A percentile compares a stretch with the other conserved stretches of the same genome.
Evolutionary conservation across 306 rosid species (phyloP).

Genomic region (Astragalus glycyphyllos): DNA sequence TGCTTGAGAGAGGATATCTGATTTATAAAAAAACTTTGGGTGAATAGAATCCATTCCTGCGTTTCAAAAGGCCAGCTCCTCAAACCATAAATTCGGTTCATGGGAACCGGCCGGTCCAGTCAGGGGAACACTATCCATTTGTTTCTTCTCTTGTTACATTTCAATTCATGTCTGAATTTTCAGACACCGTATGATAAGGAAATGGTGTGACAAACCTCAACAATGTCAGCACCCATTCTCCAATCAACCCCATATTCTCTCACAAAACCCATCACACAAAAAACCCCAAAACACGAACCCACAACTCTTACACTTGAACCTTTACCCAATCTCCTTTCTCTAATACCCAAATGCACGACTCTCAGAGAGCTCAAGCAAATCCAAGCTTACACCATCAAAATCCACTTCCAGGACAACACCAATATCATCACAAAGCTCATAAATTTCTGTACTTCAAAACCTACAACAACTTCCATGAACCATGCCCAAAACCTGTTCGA

Average conservation of each 20-base stretch:
- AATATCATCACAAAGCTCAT: constrained; percentile 65
- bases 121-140: constrained; percentile 35
- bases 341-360: constrained; percentile 68
- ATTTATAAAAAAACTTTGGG: no score
- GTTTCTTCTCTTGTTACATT: neutral
- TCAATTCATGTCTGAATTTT: constrained; percentile 9
- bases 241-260: constrained; percentile 50
- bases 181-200: neutral
- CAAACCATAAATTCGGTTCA: neutral
- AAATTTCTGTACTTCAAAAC: constrained; percentile 57
- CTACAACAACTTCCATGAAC: constrained; percentile 57
- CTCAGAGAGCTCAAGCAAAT: constrained; percentile 71
- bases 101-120: neutral
- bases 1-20: no score
- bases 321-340: constrained; percentile 53
- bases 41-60: no score
- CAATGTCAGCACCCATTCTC: constrained; percentile 60
- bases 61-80: no score
- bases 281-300: constrained; percentile 35
- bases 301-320: constrained; percentile 21
- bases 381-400: constrained; percentile 75
- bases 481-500: constrained; percentile 68
- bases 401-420: constrained; percentile 59
- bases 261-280: constrained; percentile 45
- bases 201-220: neutral